Percentiles rank a stretch among this genome's conserved stretches.
Evolutionary conservation across 1,284 basidiomycete genomes (phyloP).

Genomic region (Pseudozyma tsukubaensis): DNA sequence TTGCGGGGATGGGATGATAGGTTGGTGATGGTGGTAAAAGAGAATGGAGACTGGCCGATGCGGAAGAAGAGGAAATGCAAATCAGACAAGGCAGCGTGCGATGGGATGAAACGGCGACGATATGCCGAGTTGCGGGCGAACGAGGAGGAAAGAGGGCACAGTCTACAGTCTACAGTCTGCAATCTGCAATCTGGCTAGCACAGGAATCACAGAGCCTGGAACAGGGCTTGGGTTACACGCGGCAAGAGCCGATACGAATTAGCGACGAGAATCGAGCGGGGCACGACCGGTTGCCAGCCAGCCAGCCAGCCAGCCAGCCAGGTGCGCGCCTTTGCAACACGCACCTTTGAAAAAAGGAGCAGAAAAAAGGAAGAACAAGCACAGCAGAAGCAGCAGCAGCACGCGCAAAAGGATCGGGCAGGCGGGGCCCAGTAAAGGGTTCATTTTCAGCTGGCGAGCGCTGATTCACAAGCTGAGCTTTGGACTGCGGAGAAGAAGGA

Average conservation of each 20-base stretch:
- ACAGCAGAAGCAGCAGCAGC: not conserved
- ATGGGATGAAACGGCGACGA: slow-evolving; percentile 3
- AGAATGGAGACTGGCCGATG: slow-evolving; percentile 2
- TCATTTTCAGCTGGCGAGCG: slow-evolving; percentile 7
- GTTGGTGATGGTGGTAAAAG: slow-evolving; percentile 19
- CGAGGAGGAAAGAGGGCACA: slow-evolving; percentile 15
- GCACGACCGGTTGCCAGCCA: slow-evolving; percentile 6
- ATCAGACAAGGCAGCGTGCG: not conserved
- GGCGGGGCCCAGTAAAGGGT: slow-evolving; percentile 6
- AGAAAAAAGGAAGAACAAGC: slow-evolving; percentile 8
- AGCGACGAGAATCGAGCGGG: slow-evolving; percentile 22
- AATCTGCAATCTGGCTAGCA: no score
- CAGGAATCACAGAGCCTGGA: no score
- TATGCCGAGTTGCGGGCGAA: slow-evolving; percentile 14
- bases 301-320: slow-evolving; percentile 10
- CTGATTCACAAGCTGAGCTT: slow-evolving; percentile 15
- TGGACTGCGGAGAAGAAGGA: slow-evolving; percentile 5
- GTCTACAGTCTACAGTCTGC: not conserved
- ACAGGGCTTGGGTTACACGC: slow-evolving; percentile 17
- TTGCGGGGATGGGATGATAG: slow-evolving; percentile 3
- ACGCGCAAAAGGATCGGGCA: slow-evolving; percentile 4
- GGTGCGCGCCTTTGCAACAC: slow-evolving; percentile 17
- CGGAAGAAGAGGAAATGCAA: slow-evolving; percentile 5
- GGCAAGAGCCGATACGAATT: slow-evolving; percentile 31
- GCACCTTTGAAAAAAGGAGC: not conserved